Conservation (phyloP, 352 stramenopile species). For the Discostella stelligera region DNA sequence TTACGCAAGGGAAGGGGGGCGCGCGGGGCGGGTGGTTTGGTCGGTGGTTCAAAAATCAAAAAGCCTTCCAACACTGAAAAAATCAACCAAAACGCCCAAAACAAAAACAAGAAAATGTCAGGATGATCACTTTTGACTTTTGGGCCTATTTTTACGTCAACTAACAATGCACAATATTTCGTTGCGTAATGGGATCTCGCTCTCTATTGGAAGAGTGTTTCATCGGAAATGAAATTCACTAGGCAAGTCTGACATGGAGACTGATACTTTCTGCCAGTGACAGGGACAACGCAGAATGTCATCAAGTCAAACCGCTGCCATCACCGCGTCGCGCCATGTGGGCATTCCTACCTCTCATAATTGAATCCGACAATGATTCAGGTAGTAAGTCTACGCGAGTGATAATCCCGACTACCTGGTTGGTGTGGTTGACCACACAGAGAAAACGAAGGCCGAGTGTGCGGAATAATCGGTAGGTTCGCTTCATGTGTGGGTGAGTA, state of each 20-base stretch:
- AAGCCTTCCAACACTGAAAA: no score
- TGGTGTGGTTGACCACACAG: slow-evolving; percentile 82
- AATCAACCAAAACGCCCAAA: no score
- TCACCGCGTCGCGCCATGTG: slow-evolving; percentile 37
- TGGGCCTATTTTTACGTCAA: no score
- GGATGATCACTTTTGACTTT: no score
- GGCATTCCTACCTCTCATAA: slow-evolving; percentile 73
- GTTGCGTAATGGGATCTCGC: no score
- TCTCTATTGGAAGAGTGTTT: neutral
- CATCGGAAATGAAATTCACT: neutral
- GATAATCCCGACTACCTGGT: slow-evolving; percentile 84
- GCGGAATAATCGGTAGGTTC: slow-evolving; percentile 95
- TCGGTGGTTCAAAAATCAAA: no score
- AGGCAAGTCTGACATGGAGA: neutral
- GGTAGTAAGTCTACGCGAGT: slow-evolving; percentile 80
- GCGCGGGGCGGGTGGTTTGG: no score
- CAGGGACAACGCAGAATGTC: neutral
- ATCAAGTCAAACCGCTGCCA: neutral
- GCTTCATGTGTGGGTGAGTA: slow-evolving; percentile 52
- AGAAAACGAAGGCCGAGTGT: slow-evolving; percentile 95
- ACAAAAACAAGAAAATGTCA: no score
- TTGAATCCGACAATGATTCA: slow-evolving; percentile 69
- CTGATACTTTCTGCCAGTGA: neutral
- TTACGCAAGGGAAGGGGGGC: neutral
- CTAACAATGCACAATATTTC: no score